These are phyloP conservation scores for Syzygium aromaticum DNA, from an alignment of 345 rosid species.

Conservation along the genomic window DNA sequence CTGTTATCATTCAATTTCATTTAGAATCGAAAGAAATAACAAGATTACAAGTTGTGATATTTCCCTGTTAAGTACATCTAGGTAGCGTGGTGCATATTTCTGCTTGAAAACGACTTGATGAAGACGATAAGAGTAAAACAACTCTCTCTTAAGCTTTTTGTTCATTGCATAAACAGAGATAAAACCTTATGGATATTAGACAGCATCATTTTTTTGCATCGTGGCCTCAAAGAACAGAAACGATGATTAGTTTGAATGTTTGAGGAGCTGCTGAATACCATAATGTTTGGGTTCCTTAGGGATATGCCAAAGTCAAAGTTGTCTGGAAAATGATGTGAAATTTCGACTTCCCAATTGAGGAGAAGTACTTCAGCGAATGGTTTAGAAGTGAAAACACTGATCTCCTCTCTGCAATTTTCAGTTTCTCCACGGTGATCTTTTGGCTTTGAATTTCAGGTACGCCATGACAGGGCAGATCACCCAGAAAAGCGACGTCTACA, in stretches of 20 bases:
- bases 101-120: background rate
- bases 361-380: background rate
- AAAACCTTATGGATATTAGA: no score
- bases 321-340: background rate
- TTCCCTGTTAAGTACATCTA: background rate
- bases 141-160: background rate
- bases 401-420: background rate
- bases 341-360: background rate
- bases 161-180: background rate
- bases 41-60: background rate
- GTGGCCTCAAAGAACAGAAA: no score
- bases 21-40: background rate
- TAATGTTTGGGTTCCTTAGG: background rate
- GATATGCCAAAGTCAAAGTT: background rate
- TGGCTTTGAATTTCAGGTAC: conserved; percentile 36
- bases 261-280: background rate
- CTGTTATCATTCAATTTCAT: background rate
- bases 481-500: conserved; percentile 95
- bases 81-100: background rate
- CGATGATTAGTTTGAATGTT: background rate
- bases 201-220: no score
- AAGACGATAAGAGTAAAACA: background rate
- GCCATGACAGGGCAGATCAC: conserved; percentile 99
- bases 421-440: background rate
- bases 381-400: background rate